Conservation (phyloP, 2,329 filamentous ascomycete genomes). For the Monosporascus cannonballus region DNA sequence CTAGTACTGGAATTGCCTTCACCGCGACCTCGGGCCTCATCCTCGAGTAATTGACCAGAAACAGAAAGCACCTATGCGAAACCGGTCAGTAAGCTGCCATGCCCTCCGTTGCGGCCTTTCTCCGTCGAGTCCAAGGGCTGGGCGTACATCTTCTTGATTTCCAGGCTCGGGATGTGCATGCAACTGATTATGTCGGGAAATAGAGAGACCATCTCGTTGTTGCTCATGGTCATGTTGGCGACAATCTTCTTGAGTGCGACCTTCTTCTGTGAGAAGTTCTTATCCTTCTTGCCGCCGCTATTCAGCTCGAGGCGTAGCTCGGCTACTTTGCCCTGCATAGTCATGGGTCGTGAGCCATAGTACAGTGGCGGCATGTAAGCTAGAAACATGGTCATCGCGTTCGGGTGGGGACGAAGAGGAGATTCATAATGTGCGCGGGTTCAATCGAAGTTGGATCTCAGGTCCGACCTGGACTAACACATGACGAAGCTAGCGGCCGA, state of each 20-base stretch:
- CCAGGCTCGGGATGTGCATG: slow-evolving; percentile 90
- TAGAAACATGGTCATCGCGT: slow-evolving; percentile 42
- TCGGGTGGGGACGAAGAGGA: slow-evolving; percentile 8
- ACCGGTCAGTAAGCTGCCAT: slow-evolving; percentile 21
- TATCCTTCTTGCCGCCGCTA: slow-evolving; percentile 94
- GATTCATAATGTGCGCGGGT: slow-evolving; percentile 13
- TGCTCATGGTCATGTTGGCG: slow-evolving; percentile 99
- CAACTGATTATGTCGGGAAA: slow-evolving; percentile 93
- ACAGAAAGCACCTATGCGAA: slow-evolving; percentile 80
- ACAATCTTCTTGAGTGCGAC: slow-evolving; percentile 99
- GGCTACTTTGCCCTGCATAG: slow-evolving; percentile 90
- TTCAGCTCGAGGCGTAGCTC: slow-evolving; percentile 93
- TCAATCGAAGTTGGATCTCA: slow-evolving; percentile 1
- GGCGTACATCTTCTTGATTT: slow-evolving; percentile 98
- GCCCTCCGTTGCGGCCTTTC: slow-evolving; percentile 6
- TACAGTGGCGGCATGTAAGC: slow-evolving; percentile 43
- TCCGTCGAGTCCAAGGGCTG: neutral
- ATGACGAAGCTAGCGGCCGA: slow-evolving; percentile 7
- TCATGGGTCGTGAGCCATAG: slow-evolving; percentile 46
- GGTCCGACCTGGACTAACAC: neutral
- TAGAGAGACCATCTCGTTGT: slow-evolving; percentile 97
- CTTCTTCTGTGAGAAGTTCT: slow-evolving; percentile 92
- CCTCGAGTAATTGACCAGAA: slow-evolving; percentile 92
- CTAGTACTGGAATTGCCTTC: slow-evolving; percentile 82
- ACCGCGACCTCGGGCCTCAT: slow-evolving; percentile 91